Evolutionary conservation across 2,329 filamentous ascomycete genomes (phyloP).

Genomic region (Penicillium sp.): DNA sequence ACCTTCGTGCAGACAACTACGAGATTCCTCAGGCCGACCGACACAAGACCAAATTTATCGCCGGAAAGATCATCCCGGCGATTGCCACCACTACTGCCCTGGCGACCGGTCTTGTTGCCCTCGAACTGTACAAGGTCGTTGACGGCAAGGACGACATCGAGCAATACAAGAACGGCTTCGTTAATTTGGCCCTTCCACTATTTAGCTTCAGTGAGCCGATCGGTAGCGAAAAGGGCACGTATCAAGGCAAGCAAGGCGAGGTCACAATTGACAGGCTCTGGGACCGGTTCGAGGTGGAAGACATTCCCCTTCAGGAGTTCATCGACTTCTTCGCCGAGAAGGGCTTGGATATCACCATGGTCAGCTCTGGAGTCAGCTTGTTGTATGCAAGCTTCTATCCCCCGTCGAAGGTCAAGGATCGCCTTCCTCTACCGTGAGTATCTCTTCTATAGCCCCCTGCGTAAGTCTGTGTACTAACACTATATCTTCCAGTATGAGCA

Average conservation of each 20-base stretch:
- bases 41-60: conserved; percentile 99
- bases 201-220: conserved; percentile 98
- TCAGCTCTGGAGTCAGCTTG: conserved; percentile 94
- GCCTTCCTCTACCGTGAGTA: conserved; percentile 65
- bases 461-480: conserved; percentile 23
- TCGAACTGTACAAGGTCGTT: conserved; percentile 94
- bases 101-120: conserved; percentile 85
- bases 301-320: conserved; percentile 82
- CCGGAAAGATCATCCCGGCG: conserved; percentile 97
- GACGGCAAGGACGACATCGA: conserved; percentile 96
- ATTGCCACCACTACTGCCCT: conserved; percentile 96
- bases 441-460: conserved; percentile 19
- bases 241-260: conserved; percentile 70
- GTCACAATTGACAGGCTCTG: conserved; percentile 93
- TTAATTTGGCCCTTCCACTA: conserved; percentile 94
- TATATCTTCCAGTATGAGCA: conserved; percentile 64
- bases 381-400: conserved; percentile 93
- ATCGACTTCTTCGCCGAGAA: conserved; percentile 75
- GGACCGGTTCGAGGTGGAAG: conserved; percentile 90
- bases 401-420: conserved; percentile 76
- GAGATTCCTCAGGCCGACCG: conserved; percentile 89
- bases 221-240: conserved; percentile 86
- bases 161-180: conserved; percentile 98
- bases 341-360: conserved; percentile 82
- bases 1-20: conserved; percentile 95